These are phyloP conservation scores for Lathyrus sativus DNA, from an alignment of 306 rosid species.

Conservation along the genomic window DNA sequence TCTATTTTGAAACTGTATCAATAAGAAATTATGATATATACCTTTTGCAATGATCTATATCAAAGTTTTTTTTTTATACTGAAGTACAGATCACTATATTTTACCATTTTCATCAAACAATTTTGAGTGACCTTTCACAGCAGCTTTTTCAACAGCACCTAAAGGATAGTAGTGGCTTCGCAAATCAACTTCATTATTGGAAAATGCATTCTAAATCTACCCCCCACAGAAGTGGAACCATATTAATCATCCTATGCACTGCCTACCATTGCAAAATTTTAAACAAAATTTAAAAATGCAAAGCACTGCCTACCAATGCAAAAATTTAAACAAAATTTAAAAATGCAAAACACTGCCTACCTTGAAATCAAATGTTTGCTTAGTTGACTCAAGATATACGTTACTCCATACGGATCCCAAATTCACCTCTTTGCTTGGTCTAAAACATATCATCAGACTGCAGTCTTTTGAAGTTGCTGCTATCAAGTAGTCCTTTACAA, in stretches of 20 bases:
- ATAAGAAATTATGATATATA: neutral
- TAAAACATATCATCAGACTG: constrained; percentile 85
- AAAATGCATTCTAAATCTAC: constrained; percentile 10
- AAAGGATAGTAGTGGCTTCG: constrained; percentile 19
- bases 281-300: constrained; percentile 21
- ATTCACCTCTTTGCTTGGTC: constrained; percentile 55
- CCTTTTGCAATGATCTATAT: neutral
- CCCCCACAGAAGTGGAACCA: constrained; percentile 19
- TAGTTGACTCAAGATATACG: constrained; percentile 60
- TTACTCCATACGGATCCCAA: constrained; percentile 48
- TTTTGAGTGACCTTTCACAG: constrained; percentile 19
- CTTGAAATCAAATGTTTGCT: constrained; percentile 81
- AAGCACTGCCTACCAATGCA: constrained; percentile 57
- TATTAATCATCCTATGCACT: constrained; percentile 18
- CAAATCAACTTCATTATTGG: constrained; percentile 14
- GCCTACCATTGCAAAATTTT: constrained; percentile 5
- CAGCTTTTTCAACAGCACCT: constrained; percentile 18
- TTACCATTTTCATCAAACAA: constrained; percentile 28
- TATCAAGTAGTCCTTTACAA: constrained; percentile 73
- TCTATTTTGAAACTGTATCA: neutral
- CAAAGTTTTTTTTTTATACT: neutral
- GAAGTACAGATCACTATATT: constrained; percentile 1
- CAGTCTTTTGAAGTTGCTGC: constrained; percentile 94
- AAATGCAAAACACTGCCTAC: constrained; percentile 43
- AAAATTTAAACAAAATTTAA: constrained; percentile 19